Evolutionary conservation across 2,329 filamentous ascomycete species (phyloP), one percentile per base, ranked within the genome.

Genomic region (Dryadomyces sulphureus): DNA sequence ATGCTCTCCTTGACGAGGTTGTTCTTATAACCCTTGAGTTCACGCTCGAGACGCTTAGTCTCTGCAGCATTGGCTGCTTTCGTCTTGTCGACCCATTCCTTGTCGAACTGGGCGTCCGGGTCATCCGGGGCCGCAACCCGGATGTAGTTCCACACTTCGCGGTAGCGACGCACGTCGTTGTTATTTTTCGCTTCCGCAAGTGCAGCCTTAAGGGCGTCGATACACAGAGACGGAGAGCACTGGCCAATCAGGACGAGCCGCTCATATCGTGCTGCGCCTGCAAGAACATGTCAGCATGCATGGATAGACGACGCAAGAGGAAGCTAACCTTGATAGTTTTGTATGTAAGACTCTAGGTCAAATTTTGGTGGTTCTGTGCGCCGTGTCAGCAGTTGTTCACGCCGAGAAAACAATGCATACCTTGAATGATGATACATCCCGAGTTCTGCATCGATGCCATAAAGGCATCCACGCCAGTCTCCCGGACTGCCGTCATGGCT

Each of bases 1-100:
- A 96, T 94, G 65, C 88, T 95, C 65, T 98, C 92, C 60, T 95
- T 94, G 56, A 98, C 88, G 38, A 96, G 66, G 56, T 96, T 98
- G 59, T 95, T 94, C 65, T 92, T 94, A 63, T 96, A 96, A 1
- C 81, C 82, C 61, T 88, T 89, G 19, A 98, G 69, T 62, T 96
- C 87, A 16, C 74, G 68, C 59, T 95, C 87, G 46, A 96, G 69
- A n/a, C 83, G 76, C 46, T 77, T 70, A 1, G 81, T 81, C 61
- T 94, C 83, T 2, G 67, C 65, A 54, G 76, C 75, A 55, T 89
- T 85, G 44, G 73, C 66, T 51, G 75, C 76, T 20, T 79, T 75
- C 34, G 74, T 81, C 48, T 66, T 69, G 7, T 81, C 73, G n/a
- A 82, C 72, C 90, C 90, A 96, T n/a, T 67, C 66, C 20, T 70